Base-by-base conservation (phyloP, 352 stramenopile species). In the Phytophthora cactorum region DNA sequence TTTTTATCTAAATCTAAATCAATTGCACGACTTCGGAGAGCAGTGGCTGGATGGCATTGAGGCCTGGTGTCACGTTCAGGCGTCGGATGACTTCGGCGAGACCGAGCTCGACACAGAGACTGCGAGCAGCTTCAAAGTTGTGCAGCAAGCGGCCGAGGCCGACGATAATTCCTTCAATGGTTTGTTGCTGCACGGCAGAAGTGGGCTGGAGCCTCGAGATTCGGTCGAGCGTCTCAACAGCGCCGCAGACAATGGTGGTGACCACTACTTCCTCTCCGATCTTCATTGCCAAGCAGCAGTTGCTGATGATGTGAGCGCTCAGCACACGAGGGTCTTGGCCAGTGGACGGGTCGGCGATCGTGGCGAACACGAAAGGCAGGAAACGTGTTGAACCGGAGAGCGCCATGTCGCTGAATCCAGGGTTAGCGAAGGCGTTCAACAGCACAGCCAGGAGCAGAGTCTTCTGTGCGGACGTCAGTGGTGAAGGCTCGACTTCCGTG, bases 181-280 rank as follows among this genome's bases (percentile, higher is more conserved):
- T 82, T 34, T 83, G 68, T 8, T 86, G 73, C 43, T 84, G 80
- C 0, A 68, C 41, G 0, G 50, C 45, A 15, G 71, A 64, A 1
- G 68, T 55, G 10, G 78, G 58, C 12, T 72, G 56, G 9, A 88
- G 70, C 14, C 74, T 71, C 6, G 75, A 78, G n/a, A 92, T 68
- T n/a, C 68, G 63, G 29, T 93, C 84, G 22, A 95, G 74, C 3
- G 81, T 86, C 59, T 95, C 86, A 8, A 87, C 72, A 5, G 76
- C 83, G 7, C 86, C 86, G 29, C 82, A 91, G 25, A 95, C 72
- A 22, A 95, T 73, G 14, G 79, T 89, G 28, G 82, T 91, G 57
- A 93, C 75, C 34, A 91, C 72, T 12, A 89, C 67, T 32, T 92
- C 83, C 47, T 95, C 83, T 34, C 87, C 86, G 9, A 88, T 75